Percentiles rank a stretch among this genome's conserved stretches.
These are phyloP conservation scores for Plantago coronopus DNA, from an alignment of 305 asterid genomes.

Conservation along the genomic window DNA sequence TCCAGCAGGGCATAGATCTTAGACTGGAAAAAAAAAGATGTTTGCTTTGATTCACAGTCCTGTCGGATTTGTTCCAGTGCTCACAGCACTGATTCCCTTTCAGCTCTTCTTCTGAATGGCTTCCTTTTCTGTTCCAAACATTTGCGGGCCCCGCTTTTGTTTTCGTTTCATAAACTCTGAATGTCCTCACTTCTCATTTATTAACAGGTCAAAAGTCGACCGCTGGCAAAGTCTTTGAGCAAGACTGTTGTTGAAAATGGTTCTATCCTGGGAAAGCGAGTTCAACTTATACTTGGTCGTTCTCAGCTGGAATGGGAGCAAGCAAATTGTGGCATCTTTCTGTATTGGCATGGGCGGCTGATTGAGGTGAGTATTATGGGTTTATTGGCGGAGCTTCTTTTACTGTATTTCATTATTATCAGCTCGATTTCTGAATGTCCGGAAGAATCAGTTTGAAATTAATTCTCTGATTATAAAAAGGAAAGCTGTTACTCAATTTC, in stretches of 20 bases:
- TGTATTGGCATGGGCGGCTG: conserved; percentile 7
- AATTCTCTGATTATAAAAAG: no score
- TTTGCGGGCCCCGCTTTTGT: no score
- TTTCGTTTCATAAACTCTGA: no score
- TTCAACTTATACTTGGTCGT: neutral
- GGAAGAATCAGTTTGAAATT: no score
- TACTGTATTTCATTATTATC: neutral
- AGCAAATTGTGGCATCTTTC: conserved; percentile 1
- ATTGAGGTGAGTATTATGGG: neutral
- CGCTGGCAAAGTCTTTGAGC: conserved; percentile 1
- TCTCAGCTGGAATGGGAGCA: conserved; percentile 1
- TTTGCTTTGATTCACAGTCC: no score
- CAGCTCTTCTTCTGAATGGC: no score
- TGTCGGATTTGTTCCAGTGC: no score
- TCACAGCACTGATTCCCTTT: no score
- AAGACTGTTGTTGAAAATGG: neutral
- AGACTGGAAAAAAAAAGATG: no score
- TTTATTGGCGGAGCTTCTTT: neutral
- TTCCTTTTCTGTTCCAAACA: no score
- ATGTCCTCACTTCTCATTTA: neutral
- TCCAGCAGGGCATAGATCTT: no score
- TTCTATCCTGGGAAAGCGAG: neutral
- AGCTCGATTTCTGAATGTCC: neutral
- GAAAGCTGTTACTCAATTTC: no score
- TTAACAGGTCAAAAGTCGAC: neutral